Evolutionary conservation across 176 grass and related monocot genomes (phyloP), one percentile per base, ranked within the genome.

Genomic region (Carex kokanica): DNA sequence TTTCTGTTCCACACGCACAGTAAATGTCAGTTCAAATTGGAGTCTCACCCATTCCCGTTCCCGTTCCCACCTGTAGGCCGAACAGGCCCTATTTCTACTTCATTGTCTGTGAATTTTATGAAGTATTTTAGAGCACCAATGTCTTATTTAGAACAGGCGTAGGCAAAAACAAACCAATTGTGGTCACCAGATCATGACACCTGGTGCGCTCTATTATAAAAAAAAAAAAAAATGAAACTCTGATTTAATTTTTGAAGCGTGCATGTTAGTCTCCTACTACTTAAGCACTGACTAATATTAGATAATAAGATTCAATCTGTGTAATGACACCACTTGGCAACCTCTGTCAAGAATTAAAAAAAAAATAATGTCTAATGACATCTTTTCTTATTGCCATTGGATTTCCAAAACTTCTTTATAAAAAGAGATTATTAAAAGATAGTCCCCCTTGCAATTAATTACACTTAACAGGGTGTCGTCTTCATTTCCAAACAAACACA

Each of bases 251-350:
- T 78, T 58, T 78, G 43, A 80, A 61, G 53, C 78, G 29, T 80
- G 78, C 54, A 80, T 80, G 78, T 80, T 80, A 80, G 56, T 59
- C 78, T 80, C 78, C 78, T 81, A 82, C 80, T 66, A 82, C 38
- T 82, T 27, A 13, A 82, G 80, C 80, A 82, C 80, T 82, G 8
- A 66, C 31, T 66, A 65, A 9, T 18, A 82, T 82, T 82, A 51
- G 2, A 82, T 81, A 81, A 61, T 61, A 12, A 5, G 1, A 24
- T 41, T 64, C 38, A 43, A 81, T 47, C 38, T 64, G 18, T 36
- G 32, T 60, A 62, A 80, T 27, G 27, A 27, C 27, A 27, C 27
- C 27, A 27, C 27, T 27, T 27, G 27, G 27, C 77, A n/a, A n/a
- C n/a, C n/a, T n/a, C n/a, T n/a, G n/a, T n/a, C n/a, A n/a, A n/a